Conservation (phyloP, 345 rosid species). For the Ricinus communis region DNA sequence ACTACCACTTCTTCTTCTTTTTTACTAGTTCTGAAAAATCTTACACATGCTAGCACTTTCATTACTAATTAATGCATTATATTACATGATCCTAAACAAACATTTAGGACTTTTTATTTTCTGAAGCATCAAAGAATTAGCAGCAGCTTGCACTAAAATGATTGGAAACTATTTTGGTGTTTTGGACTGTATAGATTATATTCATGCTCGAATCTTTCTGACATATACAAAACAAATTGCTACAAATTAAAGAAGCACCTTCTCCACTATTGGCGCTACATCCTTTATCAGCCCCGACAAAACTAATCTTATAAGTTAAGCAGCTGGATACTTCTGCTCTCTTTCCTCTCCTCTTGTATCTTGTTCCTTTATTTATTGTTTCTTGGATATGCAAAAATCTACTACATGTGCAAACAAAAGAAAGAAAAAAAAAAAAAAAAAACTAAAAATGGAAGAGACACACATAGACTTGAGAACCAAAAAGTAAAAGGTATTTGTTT, state of each 20-base stretch:
- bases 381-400: neutral
- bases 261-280: neutral
- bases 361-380: neutral
- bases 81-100: too few species aligned
- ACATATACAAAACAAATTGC: neutral
- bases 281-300: neutral
- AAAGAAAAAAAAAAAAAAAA: too few species aligned
- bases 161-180: neutral
- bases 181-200: neutral
- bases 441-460: too few species aligned
- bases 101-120: neutral
- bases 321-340: neutral
- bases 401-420: too few species aligned
- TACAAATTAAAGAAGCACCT: neutral
- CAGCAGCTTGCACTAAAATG: slow-evolving; percentile 8
- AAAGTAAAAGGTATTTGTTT: neutral
- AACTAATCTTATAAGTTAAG: neutral
- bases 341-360: neutral
- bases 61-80: too few species aligned
- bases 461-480: too few species aligned
- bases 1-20: too few species aligned
- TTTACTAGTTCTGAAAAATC: too few species aligned
- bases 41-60: too few species aligned
- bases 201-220: neutral
- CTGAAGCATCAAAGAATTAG: neutral